Conservation (phyloP, 371 early-diverging fungal species). For the Lichtheimia corymbifera region DNA sequence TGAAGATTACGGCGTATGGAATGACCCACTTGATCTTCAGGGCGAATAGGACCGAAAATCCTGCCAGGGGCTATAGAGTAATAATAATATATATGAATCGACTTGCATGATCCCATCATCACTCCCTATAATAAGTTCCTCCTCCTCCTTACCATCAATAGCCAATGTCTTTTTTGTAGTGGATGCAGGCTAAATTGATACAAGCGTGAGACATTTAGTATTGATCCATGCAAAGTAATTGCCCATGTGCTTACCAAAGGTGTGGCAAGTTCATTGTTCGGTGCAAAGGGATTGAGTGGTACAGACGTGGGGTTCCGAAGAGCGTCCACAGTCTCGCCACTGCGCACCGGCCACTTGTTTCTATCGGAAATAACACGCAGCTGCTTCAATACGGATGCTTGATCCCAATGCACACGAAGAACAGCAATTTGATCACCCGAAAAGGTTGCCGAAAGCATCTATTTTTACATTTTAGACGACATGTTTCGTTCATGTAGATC, state of each 20-base stretch:
- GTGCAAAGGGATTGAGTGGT: slow-evolving; percentile 23
- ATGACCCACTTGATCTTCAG: slow-evolving; percentile 37
- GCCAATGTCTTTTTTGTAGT: slow-evolving; percentile 10
- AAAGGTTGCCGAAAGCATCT: slow-evolving; percentile 45
- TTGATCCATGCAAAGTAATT: neutral
- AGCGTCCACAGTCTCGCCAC: slow-evolving; percentile 32
- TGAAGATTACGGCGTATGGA: slow-evolving; percentile 27
- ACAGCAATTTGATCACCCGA: slow-evolving; percentile 27
- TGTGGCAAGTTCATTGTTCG: slow-evolving; percentile 15
- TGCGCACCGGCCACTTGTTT: slow-evolving; percentile 38
- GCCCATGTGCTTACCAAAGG: slow-evolving; percentile 17
- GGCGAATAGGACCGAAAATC: slow-evolving; percentile 41
- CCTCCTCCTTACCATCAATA: slow-evolving; percentile 10
- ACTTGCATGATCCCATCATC: too few relatives aligned
- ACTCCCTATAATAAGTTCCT: neutral
- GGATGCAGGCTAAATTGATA: neutral
- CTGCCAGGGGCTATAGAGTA: slow-evolving; percentile 29
- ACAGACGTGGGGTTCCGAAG: slow-evolving; percentile 22
- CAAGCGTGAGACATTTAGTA: neutral
- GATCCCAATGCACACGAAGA: slow-evolving; percentile 48
- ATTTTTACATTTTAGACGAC: neutral
- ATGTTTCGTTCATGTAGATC: neutral
- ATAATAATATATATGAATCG: too few relatives aligned
- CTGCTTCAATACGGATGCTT: slow-evolving; percentile 46
- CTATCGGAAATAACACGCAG: slow-evolving; percentile 33